Conservation (phyloP, 805 yeast genomes). For the Ogataea pini region DNA sequence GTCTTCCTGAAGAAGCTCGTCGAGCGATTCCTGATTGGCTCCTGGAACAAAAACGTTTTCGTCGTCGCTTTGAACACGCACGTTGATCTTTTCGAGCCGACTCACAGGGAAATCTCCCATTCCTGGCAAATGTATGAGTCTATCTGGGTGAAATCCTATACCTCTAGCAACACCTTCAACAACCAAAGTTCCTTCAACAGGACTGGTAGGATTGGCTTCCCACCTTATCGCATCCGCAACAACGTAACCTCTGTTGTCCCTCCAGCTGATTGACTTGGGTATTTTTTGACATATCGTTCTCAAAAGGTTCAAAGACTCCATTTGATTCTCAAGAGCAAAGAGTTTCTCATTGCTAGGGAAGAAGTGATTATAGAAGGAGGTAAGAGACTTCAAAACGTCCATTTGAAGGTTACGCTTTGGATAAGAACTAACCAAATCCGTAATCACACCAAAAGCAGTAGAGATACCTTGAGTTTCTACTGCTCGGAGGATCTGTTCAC, state of each 20-base stretch:
- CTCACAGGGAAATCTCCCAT: conserved; percentile 84
- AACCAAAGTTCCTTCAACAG: conserved; percentile 44
- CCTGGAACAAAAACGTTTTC: conserved; percentile 32
- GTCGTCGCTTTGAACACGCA: conserved; percentile 22
- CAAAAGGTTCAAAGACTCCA: conserved; percentile 73
- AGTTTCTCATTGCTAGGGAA: conserved; percentile 81
- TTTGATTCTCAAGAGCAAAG: conserved; percentile 62
- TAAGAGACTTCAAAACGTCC: conserved; percentile 64
- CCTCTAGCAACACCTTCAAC: conserved; percentile 90
- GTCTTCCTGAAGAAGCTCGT: conserved; percentile 61
- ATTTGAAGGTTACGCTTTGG: conserved; percentile 75
- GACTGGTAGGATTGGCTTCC: conserved; percentile 30
- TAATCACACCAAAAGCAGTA: conserved; percentile 73
- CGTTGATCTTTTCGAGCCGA: conserved; percentile 54
- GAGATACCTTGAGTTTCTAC: conserved; percentile 91
- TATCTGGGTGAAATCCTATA: conserved; percentile 72
- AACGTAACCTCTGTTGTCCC: conserved; percentile 88
- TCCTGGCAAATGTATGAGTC: conserved; percentile 84
- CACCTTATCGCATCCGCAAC: conserved; percentile 66
- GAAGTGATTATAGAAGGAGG: conserved; percentile 69
- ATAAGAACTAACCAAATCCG: conserved; percentile 66
- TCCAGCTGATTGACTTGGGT: conserved; percentile 86
- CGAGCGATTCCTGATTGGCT: conserved; percentile 56
- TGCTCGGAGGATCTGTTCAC: conserved; percentile 88
- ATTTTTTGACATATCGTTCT: conserved; percentile 81